These are phyloP conservation scores for Imleria badia DNA, from an alignment of 768 basidiomycete genomes.

Conservation along the genomic window DNA sequence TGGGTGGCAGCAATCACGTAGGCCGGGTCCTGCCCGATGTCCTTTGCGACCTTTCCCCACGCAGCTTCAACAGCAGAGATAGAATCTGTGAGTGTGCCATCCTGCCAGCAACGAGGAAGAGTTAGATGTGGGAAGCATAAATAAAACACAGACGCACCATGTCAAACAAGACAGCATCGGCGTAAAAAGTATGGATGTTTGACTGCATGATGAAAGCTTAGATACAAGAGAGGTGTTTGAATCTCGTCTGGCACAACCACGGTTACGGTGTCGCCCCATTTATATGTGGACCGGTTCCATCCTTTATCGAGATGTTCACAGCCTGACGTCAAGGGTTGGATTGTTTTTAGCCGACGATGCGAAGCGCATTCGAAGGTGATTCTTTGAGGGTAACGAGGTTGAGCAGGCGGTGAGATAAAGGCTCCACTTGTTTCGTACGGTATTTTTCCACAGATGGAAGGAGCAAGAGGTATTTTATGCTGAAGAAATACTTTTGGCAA, in stretches of 20 bases:
- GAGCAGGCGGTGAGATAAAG: conserved; percentile 3
- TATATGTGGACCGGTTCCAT: conserved; percentile 19
- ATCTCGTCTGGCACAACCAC: conserved; percentile 10
- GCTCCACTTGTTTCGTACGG: conserved; percentile 8
- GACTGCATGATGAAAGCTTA: conserved; percentile 18
- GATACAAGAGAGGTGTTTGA: conserved; percentile 2
- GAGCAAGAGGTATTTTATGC: not conserved
- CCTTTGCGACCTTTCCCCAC: conserved; percentile 69
- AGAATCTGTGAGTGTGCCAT: conserved; percentile 72
- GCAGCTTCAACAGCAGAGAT: conserved; percentile 74
- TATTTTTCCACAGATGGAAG: conserved; percentile 1
- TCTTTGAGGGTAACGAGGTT: conserved; percentile 8
- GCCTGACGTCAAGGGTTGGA: conserved; percentile 33
- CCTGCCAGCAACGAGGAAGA: conserved; percentile 38
- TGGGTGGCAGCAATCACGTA: conserved; percentile 75
- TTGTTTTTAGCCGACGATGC: not conserved
- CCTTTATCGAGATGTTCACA: conserved; percentile 4
- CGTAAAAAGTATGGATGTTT: conserved; percentile 41
- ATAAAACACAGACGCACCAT: conserved; percentile 47
- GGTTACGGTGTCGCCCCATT: conserved; percentile 3
- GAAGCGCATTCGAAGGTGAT: not conserved
- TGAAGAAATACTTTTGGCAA: not conserved
- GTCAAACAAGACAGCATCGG: conserved; percentile 64
- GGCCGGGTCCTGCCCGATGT: conserved; percentile 65
- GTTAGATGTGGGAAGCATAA: conserved; percentile 22